Evolutionary conservation across 306 rosid species (phyloP), one percentile per base, ranked within the genome.

Genomic region (Astragalus glycyphyllos): DNA sequence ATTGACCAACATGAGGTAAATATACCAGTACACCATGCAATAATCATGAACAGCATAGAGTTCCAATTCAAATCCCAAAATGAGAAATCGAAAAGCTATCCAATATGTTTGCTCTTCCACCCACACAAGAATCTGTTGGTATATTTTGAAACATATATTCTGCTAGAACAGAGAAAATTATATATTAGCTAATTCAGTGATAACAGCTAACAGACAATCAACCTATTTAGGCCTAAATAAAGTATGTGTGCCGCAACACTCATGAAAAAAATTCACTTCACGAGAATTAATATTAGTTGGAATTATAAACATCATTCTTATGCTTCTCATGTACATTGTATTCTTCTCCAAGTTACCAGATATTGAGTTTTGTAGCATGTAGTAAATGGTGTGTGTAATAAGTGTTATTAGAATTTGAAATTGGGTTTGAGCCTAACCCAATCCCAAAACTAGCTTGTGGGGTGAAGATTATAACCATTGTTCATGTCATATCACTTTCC

Each of bases 1-100:
- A 86, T 90, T 93, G 85, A 86, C 77, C 82, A 86, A 76, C 68
- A 88, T 86, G 76, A 81, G 86, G 77, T 89, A 81, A 34, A 90
- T 84, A 62, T 93, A 90, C 98, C 98, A 93, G 79, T 93, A 93
- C 42, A 89, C 96, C 98, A 93, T 93, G 86, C 96, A 90, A 83
- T 90, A 93, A 78, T 93, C 96, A 83, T 89, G 84, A n/a, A 83
- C 77, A 14, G 97, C 83, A 73, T 93, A 93, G 23, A 93, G 94
- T 77, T 93, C 96, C 82, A 93, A 71, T 64, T 93, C 98, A 71
- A 93, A 93, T 74, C 98, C 98, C 82, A 93, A 82, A 65, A 82
- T 78, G 74, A 93, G 94, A 84, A 93, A 93, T 53, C 95, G 98
- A 15, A 81, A 82, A 74, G 98, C 96, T 81, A 90, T 88, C 98